Base-by-base conservation (phyloP, 1,284 basidiomycete genomes). In the Vanrija sp. region DNA sequence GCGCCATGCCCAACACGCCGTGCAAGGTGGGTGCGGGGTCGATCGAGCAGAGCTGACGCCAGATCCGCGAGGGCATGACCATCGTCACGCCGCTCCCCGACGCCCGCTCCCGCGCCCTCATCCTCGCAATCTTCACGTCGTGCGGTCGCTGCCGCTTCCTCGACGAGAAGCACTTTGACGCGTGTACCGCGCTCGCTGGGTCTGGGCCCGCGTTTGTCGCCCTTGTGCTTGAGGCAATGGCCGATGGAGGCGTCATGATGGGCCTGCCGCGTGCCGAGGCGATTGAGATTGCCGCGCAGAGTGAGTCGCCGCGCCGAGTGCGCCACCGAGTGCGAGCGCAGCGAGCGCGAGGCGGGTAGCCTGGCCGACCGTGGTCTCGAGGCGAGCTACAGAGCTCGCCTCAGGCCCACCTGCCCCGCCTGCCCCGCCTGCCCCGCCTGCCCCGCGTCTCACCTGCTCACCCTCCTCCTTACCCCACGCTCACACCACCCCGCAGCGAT, bases 221-320 rank as follows among this genome's bases (percentile, higher is more conserved):
- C 62, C 86, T 98, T 45, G 94, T 98, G 66, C 81, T 99, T 56
- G 96, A 99, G 75, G 95, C 96, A 0, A 97, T 99, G 93, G 88
- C 92, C 2, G 96, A 98, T 75, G 96, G 96, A 31, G 96, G 92
- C 27, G 96, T 98, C 41, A 98, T 99, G 96, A 98, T 98, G 96
- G 96, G 96, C 24, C 79, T 99, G 44, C 96, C 96, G 3, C 81
- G 96, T 57, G 83, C 85, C 0, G 95, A 98, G 75, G 94, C 96
- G 5, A 76, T 98, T 37, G 96, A 98, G 72, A 78, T 98, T 49
- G 95, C 96, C 43, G 87, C 95, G 46, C 96, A 99, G 77, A 94
- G 93, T 95, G 74, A 69, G 85, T 77, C 4, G 10, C n/a, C 43
- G 43, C 22, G 42, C 41, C 20, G 20, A 18, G 25, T 27, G 25